Base-by-base conservation (phyloP, 805 yeast species). In the Starmerella bombi region DNA sequence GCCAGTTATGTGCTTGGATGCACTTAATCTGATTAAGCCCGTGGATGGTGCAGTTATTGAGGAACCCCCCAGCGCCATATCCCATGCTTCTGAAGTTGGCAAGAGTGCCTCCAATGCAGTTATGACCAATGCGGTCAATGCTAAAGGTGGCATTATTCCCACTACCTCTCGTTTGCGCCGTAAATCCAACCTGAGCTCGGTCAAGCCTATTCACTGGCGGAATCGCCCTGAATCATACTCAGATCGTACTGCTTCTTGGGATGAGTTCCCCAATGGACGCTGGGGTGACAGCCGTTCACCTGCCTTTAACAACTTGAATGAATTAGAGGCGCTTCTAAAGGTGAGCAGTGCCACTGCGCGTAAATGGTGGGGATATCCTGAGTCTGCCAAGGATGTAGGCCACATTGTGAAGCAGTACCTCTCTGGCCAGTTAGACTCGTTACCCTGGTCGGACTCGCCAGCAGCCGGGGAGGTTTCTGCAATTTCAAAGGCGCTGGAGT, bases 271-370 rank as follows among this genome's bases (percentile, higher is more conserved):
- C 38, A 91, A 88, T 60, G 98, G 98, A 45, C 71, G 98, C 64
- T 91, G 95, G 86, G 98, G 98, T 54, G 96, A 91, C 59, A 82
- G 96, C 3, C 70, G 94, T 44, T 91, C 97, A 32, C 98, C 98
- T 4, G 97, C 97, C 2, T 86, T 80, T 62, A 94, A 94, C 54
- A 93, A 82, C 49, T 69, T 85, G 43, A 94, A 83, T 58, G 69
- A 80, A 39, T 77, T 77, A 51, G 91, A 88, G 17, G 73, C 84
- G 27, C 66, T 85, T 55, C 72, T 86, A 52, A 74, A 94, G 60
- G 94, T 84, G 59, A 46, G 57, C 34, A 77, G 83, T 3, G 75
- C 77, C 46, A 77, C 76, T 59, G 85, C 93, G 1, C 63, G 75
- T 25, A 84, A 81, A 54, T 63, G 88, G 45, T 91, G 98, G 98